Base-by-base conservation (phyloP, 2,329 filamentous ascomycete species). In the Byssoonygena ceratinophila region DNA sequence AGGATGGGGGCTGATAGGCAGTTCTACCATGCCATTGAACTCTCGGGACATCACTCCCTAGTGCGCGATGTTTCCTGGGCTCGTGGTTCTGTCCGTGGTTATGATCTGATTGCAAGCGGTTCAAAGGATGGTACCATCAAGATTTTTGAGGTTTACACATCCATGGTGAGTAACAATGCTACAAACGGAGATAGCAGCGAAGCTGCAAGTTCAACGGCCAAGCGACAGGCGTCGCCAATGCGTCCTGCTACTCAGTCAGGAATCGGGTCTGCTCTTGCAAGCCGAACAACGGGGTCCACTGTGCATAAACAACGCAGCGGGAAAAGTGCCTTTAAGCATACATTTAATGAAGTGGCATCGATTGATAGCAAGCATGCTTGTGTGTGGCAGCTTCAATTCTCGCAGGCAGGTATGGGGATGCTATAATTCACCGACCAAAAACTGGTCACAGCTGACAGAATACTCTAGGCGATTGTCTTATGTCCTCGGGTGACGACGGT, bases 21-120 rank as follows among this genome's bases (percentile, higher is more conserved):
- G 54, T 94, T 97, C 64, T 95, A 94, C 65, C 79, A 87, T 6
- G 89, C 89, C 0, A 82, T 84, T 18, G 84, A 89, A 63, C 73
- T 97, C 14, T 74, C 75, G 27, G 82, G 82, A 1, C 86, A 95
- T 60, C 76, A 80, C 6, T 82, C 83, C 0, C 76, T 97, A 36
- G 85, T 96, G 5, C 78, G 91, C 45, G 90, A 96, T 65, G 80
- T 96, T 1, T 84, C 87, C 1, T 98, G 92, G 92, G 88, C 91
- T 0, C 85, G 89, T 45, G 91, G 89, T 11, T 94, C 89, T 58
- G 88, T 94, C 61, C 76, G 90, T 36, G 91, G 91, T 1, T 91
- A 87, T 66, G 92, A 98, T 66, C 78, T 91, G 53, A 79, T 97
- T 60, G 92, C 91, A 2, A 94, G 90, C 4, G 91, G 89, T 1